A percentile compares a stretch with the other conserved stretches of the same genome.
Evolutionary conservation across 2,329 filamentous ascomycete species (phyloP).

Genomic region (Fusarium ambrosium): DNA sequence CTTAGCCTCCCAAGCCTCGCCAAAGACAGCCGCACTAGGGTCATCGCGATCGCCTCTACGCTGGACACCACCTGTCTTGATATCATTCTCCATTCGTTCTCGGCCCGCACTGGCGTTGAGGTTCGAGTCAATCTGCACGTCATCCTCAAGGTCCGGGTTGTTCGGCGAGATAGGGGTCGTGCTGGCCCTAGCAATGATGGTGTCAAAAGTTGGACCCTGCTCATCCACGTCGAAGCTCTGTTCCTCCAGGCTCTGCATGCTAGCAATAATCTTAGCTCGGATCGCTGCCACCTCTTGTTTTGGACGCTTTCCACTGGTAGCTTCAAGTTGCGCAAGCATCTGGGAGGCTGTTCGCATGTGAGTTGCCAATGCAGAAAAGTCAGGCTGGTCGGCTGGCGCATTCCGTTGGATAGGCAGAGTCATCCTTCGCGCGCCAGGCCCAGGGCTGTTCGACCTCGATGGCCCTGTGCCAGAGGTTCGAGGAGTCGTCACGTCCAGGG

Average conservation of each 20-base stretch:
- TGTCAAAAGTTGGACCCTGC: conserved; percentile 81
- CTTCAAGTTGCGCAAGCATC: conserved; percentile 87
- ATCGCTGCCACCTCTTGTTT: conserved; percentile 86
- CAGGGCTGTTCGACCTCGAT: conserved; percentile 78
- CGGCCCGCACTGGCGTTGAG: conserved; percentile 80
- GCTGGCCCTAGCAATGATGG: conserved; percentile 81
- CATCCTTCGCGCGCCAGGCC: conserved; percentile 67
- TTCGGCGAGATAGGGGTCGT: conserved; percentile 58
- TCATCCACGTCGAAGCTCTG: conserved; percentile 86
- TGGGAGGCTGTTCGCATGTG: conserved; percentile 91
- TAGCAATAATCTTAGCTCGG: conserved; percentile 87
- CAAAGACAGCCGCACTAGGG: conserved; percentile 87
- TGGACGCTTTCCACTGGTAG: conserved; percentile 83
- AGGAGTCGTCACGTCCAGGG: conserved; percentile 74
- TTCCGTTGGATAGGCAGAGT: conserved; percentile 69
- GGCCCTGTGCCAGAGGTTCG: conserved; percentile 77
- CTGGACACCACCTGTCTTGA: conserved; percentile 87
- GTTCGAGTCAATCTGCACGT: conserved; percentile 62
- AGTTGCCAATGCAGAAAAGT: conserved; percentile 85
- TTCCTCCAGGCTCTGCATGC: conserved; percentile 89
- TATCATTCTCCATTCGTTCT: conserved; percentile 89
- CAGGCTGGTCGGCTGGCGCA: conserved; percentile 75
- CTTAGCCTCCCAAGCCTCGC: conserved; percentile 87
- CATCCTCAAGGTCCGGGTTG: conserved; percentile 69
- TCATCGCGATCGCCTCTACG: conserved; percentile 87